Evolutionary conservation across 2,329 filamentous ascomycete genomes (phyloP), one percentile per base, ranked within the genome.

Genomic region (Xenoacremonium recifei): DNA sequence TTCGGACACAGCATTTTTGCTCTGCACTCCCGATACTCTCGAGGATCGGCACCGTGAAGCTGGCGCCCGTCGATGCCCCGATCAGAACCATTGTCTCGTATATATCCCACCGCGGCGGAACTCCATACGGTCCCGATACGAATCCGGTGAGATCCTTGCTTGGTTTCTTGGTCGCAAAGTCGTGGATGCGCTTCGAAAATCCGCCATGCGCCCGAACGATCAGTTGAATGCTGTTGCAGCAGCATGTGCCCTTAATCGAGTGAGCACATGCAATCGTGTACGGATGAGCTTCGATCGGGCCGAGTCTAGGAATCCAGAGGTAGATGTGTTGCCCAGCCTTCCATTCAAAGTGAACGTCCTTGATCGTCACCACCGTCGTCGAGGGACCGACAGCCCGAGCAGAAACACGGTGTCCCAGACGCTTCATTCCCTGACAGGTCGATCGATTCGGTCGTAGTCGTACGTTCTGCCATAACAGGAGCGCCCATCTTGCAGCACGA

Each of bases 21-120:
- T 62, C 62, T 0, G 65, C 58, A 21, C 68, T 65, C 2, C 79
- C 66, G 2, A 80, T 65, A 46, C 70, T 73, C 50, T 83, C 79
- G 1, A 83, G 64, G 3, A 83, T 77, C 0, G 79, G 79, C 5
- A 83, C 60, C 2, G 76, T 79, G 41, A 79, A 83, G 4, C 79
- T 82, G 2, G 79, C 75, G n/a, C 80, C 80, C 0, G 80, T 84
- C 1, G 79, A 83, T 1, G 79, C 79, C 0, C 78, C 79, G 31
- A 83, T 75, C 4, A 84, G 65, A 4, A 84, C 64, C 32, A 83
- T 59, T 1, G 77, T 79, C 59, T 83, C 80, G 55, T 76, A 83
- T 1, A 75, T 66, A 35, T 80, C 69, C 75, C 77, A 81, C 4
- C 68, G 65, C 0, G 78, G 76, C 2, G 78, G 76, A 4, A 61